Evolutionary conservation across 73 alveolate genomes (phyloP).

Genomic region (Paramecium sexaurelia): DNA sequence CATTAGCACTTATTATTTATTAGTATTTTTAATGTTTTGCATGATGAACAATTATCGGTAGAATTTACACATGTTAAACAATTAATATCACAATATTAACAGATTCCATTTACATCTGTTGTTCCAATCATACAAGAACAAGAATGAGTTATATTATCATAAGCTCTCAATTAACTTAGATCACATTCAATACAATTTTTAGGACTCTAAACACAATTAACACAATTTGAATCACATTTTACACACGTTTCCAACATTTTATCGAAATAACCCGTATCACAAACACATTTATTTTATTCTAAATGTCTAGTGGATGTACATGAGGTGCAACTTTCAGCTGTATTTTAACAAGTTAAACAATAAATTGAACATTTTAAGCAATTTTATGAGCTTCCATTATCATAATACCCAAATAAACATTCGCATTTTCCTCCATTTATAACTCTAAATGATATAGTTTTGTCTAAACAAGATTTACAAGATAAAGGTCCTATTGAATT

Average conservation of each 20-base stretch:
- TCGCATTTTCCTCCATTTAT: not conserved
- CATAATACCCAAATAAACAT: not conserved
- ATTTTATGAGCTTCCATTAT: not conserved
- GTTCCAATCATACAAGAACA: not conserved
- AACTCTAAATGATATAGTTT: not conserved
- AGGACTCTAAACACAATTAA: not conserved
- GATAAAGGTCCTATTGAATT: too few species aligned
- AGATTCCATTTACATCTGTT: not conserved
- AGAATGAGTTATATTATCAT: not conserved
- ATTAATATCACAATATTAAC: not conserved
- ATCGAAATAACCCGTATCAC: not conserved
- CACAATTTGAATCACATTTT: not conserved
- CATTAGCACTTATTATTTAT: not conserved
- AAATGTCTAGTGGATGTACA: not conserved
- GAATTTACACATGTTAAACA: not conserved
- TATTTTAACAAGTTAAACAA: not conserved
- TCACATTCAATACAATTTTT: not conserved
- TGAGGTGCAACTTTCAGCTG: not conserved
- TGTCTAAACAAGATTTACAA: not conserved
- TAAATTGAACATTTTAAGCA: not conserved
- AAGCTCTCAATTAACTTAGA: not conserved
- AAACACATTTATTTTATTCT: not conserved
- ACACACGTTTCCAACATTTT: not conserved
- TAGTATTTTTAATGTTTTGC: not conserved
- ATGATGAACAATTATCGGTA: not conserved